Percentiles rank a stretch among this genome's conserved stretches.
phyloP scores from a whole-genome alignment of 2,329 filamentous ascomycete genomes.

The Aspergillus sp. region DNA sequence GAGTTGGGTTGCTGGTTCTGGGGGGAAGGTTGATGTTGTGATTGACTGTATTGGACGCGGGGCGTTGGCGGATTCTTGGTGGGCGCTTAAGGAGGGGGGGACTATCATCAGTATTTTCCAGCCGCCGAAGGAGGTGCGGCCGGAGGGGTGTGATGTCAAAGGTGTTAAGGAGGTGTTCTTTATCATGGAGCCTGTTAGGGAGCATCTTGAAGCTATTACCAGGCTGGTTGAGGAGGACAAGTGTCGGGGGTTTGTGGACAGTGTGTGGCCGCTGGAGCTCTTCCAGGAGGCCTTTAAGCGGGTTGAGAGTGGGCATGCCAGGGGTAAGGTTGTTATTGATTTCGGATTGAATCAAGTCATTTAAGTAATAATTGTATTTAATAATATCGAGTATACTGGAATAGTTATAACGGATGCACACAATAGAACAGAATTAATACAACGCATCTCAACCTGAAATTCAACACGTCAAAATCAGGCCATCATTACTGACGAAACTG shows the following conservation, averaged over 20 bases:
- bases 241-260: conserved; percentile 40
- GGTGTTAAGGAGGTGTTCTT: conserved; percentile 42
- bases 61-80: conserved; percentile 46
- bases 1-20: conserved; percentile 30
- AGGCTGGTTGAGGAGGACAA: conserved; percentile 39
- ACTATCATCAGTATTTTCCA: conserved; percentile 42
- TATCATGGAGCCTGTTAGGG: conserved; percentile 40
- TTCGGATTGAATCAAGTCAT: conserved; percentile 14
- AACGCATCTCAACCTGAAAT: too few species aligned
- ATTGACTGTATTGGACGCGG: conserved; percentile 47
- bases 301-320: conserved; percentile 40
- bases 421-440: too few species aligned
- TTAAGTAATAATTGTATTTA: too few species aligned
- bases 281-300: conserved; percentile 42
- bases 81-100: conserved; percentile 37
- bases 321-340: conserved; percentile 46
- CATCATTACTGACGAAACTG: too few species aligned
- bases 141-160: conserved; percentile 22
- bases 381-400: too few species aligned
- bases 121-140: conserved; percentile 33
- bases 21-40: conserved; percentile 43
- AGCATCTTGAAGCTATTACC: conserved; percentile 39
- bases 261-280: conserved; percentile 42
- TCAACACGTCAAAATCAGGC: too few species aligned
- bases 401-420: too few species aligned